A percentile compares a stretch with the other conserved stretches of the same genome.
Conservation (phyloP, 805 yeast species). For the Starmerella floricola region DNA sequence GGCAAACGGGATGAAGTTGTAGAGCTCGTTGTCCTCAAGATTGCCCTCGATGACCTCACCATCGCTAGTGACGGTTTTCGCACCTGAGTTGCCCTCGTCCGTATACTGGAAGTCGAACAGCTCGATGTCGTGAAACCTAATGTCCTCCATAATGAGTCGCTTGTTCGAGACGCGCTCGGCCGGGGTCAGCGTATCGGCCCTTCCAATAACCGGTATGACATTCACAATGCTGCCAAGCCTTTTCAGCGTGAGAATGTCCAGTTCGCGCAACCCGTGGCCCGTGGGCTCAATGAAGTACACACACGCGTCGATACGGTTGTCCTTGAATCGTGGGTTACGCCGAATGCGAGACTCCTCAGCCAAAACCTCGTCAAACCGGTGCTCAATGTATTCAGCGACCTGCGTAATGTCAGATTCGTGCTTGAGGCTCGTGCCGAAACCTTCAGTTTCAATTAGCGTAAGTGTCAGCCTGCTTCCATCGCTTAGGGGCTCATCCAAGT, state of each 20-base stretch:
- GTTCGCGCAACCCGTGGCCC: slow-evolving; percentile 44
- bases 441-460: slow-evolving; percentile 57
- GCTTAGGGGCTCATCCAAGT: slow-evolving; percentile 43
- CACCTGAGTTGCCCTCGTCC: slow-evolving; percentile 39
- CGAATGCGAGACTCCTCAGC: slow-evolving; percentile 64
- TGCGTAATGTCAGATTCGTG: slow-evolving; percentile 40
- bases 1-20: slow-evolving; percentile 59
- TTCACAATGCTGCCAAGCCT: slow-evolving; percentile 61
- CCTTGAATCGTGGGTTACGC: slow-evolving; percentile 58
- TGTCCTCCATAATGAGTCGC: slow-evolving; percentile 43
- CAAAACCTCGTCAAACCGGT: slow-evolving; percentile 57
- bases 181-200: slow-evolving; percentile 66
- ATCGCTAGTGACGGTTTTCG: not conserved
- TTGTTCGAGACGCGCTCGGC: slow-evolving; percentile 48
- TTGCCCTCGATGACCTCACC: not conserved
- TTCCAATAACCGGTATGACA: slow-evolving; percentile 68
- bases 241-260: slow-evolving; percentile 67
- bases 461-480: slow-evolving; percentile 31
- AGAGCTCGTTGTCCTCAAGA: slow-evolving; percentile 20
- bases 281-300: slow-evolving; percentile 60
- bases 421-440: slow-evolving; percentile 62
- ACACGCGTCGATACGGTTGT: slow-evolving; percentile 64
- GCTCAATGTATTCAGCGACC: slow-evolving; percentile 49
- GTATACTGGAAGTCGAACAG: slow-evolving; percentile 66
- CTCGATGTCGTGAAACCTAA: slow-evolving; percentile 48